A percentile compares a stretch with the other conserved stretches of the same genome.
Conservation (phyloP, 208 protist genomes). For the Porcisia hertigi region DNA sequence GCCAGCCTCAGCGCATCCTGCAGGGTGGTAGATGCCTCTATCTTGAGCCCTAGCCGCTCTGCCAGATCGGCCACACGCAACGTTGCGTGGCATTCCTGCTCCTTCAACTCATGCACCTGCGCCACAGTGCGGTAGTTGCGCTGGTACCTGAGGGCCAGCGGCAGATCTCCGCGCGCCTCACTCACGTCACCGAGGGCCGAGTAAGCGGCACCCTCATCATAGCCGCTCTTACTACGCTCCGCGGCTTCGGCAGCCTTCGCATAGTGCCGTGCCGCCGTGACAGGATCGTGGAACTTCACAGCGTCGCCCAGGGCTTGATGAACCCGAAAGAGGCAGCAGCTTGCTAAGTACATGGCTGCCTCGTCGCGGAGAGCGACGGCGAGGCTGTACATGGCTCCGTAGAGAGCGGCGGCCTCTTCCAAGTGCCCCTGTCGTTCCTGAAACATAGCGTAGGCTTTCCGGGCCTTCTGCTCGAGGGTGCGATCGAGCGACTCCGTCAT, state of each 20-base stretch:
- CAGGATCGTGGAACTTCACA: slow-evolving; percentile 22
- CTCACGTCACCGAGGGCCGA: slow-evolving; percentile 69
- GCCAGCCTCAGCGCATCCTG: slow-evolving; percentile 67
- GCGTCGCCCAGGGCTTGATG: slow-evolving; percentile 68
- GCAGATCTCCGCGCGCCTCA: slow-evolving; percentile 69
- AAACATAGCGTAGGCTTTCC: slow-evolving; percentile 52
- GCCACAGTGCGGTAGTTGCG: slow-evolving; percentile 59
- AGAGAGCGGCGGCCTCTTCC: slow-evolving; percentile 56
- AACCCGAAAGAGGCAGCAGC: slow-evolving; percentile 61
- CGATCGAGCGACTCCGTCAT: slow-evolving; percentile 76
- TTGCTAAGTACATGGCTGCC: slow-evolving; percentile 43
- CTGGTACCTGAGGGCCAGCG: slow-evolving; percentile 74
- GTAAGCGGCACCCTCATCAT: slow-evolving; percentile 64
- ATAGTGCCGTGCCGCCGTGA: slow-evolving; percentile 47
- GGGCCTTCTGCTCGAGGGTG: slow-evolving; percentile 64
- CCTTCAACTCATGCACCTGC: slow-evolving; percentile 35
- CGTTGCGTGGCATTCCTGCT: slow-evolving; percentile 63
- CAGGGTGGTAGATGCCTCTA: slow-evolving; percentile 69
- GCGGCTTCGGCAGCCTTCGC: slow-evolving; percentile 56
- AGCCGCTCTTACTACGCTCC: slow-evolving; percentile 32
- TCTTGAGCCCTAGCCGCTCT: slow-evolving; percentile 69
- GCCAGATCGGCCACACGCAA: slow-evolving; percentile 76
- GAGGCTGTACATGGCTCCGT: slow-evolving; percentile 67
- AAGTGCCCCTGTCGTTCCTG: slow-evolving; percentile 66
- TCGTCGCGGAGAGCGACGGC: slow-evolving; percentile 61